A percentile compares a stretch with the other conserved stretches of the same genome.
phyloP scores from a whole-genome alignment of 805 yeast genomes.

The Pichia manshurica region DNA sequence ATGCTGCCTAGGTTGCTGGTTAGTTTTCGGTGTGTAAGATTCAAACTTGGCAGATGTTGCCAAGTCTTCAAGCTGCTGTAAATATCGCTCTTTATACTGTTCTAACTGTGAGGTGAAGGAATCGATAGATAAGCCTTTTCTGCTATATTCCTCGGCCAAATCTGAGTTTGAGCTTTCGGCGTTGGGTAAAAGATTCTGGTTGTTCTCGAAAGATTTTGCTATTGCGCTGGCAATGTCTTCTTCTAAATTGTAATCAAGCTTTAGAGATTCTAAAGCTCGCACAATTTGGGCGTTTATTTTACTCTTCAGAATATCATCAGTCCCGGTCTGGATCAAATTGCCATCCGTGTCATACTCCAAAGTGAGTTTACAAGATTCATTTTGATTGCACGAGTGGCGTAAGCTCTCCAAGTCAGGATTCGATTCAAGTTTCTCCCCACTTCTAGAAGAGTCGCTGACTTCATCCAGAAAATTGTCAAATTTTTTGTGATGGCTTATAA shows the following conservation, averaged over 20 bases:
- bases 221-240: conserved; percentile 21
- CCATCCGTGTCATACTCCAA: conserved; percentile 23
- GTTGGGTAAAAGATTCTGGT: conserved; percentile 7
- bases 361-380: conserved; percentile 18
- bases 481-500: conserved; percentile 21
- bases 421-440: no score
- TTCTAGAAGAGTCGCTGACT: no score
- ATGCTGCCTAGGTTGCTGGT: background rate
- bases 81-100: conserved; percentile 4
- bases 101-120: conserved; percentile 1
- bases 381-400: no score
- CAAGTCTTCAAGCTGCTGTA: conserved; percentile 1
- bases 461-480: conserved; percentile 23
- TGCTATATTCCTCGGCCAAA: background rate
- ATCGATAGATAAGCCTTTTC: conserved; percentile 1
- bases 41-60: background rate
- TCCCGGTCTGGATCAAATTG: conserved; percentile 16
- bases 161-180: background rate
- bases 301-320: conserved; percentile 14
- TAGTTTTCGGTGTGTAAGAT: background rate
- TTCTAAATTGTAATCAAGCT: conserved; percentile 17
- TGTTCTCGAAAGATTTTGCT: conserved; percentile 16
- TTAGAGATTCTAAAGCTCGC: conserved; percentile 22
- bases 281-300: conserved; percentile 21
- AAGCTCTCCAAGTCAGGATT: no score